Conservation (phyloP, 495 filamentous ascomycete genomes). For the Schizothecium vesticola region DNA sequence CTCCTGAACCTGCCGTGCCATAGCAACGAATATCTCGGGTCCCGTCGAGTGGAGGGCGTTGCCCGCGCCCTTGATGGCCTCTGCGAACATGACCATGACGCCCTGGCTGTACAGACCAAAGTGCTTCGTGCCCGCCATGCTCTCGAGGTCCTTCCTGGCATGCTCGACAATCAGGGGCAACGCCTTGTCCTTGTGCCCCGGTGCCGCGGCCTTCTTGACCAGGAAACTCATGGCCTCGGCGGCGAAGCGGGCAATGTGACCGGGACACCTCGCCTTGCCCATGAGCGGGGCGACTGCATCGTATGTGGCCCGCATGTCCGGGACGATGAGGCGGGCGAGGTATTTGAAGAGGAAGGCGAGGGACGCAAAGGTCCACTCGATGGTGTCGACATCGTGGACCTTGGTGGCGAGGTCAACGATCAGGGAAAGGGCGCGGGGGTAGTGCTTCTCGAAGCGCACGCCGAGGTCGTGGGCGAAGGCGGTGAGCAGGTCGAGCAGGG, state of each 20-base stretch:
- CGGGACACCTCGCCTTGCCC: slow-evolving; percentile 73
- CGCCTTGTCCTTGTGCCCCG: slow-evolving; percentile 66
- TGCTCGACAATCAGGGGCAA: slow-evolving; percentile 63
- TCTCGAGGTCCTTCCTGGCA: slow-evolving; percentile 60
- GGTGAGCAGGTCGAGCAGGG: slow-evolving; percentile 73
- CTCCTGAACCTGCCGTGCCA: slow-evolving; percentile 50
- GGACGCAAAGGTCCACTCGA: slow-evolving; percentile 95
- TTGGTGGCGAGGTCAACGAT: slow-evolving; percentile 51
- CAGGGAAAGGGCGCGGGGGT: slow-evolving; percentile 62
- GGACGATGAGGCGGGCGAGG: slow-evolving; percentile 75
- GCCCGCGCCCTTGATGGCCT: slow-evolving; percentile 80
- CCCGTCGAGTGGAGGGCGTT: slow-evolving; percentile 75
- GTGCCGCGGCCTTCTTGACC: slow-evolving; percentile 75
- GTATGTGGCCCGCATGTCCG: slow-evolving; percentile 78
- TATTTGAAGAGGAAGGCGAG: slow-evolving; percentile 97
- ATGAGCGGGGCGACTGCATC: slow-evolving; percentile 79
- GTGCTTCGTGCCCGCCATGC: slow-evolving; percentile 45
- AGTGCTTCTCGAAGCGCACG: slow-evolving; percentile 81
- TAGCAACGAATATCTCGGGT: slow-evolving; percentile 57
- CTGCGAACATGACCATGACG: slow-evolving; percentile 82
- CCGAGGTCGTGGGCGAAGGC: slow-evolving; percentile 92
- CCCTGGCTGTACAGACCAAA: slow-evolving; percentile 70
- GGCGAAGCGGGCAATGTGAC: slow-evolving; percentile 82
- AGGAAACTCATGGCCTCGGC: slow-evolving; percentile 94
- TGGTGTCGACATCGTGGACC: slow-evolving; percentile 61